These are phyloP conservation scores for Xerocomellus amylosporus DNA, from an alignment of 768 basidiomycete species.

Conservation along the genomic window DNA sequence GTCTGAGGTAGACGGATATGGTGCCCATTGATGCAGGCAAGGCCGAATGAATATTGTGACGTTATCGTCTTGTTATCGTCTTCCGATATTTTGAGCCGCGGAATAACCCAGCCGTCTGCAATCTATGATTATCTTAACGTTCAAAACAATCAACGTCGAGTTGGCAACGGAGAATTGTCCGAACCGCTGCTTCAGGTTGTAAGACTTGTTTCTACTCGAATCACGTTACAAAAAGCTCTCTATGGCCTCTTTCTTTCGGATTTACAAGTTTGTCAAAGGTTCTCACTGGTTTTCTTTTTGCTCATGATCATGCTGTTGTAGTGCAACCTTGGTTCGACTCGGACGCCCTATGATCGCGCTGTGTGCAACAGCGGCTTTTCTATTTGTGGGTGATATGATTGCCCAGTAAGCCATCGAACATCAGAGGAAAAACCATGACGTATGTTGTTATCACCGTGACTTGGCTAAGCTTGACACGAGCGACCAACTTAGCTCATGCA, in stretches of 20 bases:
- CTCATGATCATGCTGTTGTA: too few relatives aligned
- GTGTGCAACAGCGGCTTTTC: conserved; percentile 58
- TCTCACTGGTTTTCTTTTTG: too few relatives aligned
- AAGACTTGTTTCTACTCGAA: neutral
- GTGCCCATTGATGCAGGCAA: too few relatives aligned
- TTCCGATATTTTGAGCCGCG: neutral
- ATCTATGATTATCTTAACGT: too few relatives aligned
- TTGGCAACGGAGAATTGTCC: too few relatives aligned
- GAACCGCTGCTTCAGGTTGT: neutral
- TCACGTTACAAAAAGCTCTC: neutral
- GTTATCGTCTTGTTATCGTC: too few relatives aligned
- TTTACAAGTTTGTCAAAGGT: conserved; percentile 40
- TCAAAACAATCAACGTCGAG: too few relatives aligned
- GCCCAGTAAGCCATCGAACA: conserved; percentile 85
- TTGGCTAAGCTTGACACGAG: neutral
- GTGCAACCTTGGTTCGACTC: conserved; percentile 58
- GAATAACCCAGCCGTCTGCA: too few relatives aligned
- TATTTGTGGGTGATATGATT: conserved; percentile 76
- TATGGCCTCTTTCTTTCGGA: conserved; percentile 45
- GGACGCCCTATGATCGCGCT: conserved; percentile 61
- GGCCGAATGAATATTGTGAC: too few relatives aligned
- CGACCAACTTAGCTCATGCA: conserved; percentile 44
- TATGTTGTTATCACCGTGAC: conserved; percentile 34
- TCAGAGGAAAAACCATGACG: conserved; percentile 72
- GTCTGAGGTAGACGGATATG: too few relatives aligned